These are phyloP conservation scores for Botryotinia convoluta DNA, from an alignment of 2,329 filamentous ascomycete species.

Conservation along the genomic window DNA sequence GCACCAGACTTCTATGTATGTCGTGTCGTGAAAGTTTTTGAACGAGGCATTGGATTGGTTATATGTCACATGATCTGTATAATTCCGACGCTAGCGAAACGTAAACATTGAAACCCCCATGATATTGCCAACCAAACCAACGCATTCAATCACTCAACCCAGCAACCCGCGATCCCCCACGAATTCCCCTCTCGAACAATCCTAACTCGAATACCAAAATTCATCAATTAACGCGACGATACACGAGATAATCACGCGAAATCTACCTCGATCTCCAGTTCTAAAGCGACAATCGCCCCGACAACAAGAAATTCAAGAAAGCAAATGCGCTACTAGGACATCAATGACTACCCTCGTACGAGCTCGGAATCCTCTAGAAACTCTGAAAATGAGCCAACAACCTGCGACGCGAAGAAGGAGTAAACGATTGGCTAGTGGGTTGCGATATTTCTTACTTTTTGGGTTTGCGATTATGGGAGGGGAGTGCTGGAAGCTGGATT, in stretches of 20 bases:
- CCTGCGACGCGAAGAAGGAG: slow-evolving; percentile 56
- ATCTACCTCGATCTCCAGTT: background rate
- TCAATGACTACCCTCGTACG: slow-evolving; percentile 70
- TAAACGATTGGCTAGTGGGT: slow-evolving; percentile 63
- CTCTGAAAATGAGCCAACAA: slow-evolving; percentile 64
- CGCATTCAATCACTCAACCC: slow-evolving; percentile 3
- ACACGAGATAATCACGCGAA: slow-evolving; percentile 23
- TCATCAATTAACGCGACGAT: slow-evolving; percentile 33
- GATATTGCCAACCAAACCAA: background rate
- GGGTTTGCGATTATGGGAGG: slow-evolving; percentile 15
- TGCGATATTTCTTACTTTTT: slow-evolving; percentile 12
- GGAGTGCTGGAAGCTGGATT: background rate
- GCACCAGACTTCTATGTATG: background rate
- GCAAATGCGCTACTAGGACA: slow-evolving; percentile 38
- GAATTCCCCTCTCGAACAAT: background rate
- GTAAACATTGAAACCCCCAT: slow-evolving; percentile 24
- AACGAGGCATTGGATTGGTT: background rate
- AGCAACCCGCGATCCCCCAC: background rate
- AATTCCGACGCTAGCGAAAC: slow-evolving; percentile 7
- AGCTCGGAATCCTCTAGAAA: slow-evolving; percentile 62
- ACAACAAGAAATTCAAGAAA: slow-evolving; percentile 22
- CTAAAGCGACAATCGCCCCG: slow-evolving; percentile 15
- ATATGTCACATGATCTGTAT: slow-evolving; percentile 19
- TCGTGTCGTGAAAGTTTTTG: background rate
- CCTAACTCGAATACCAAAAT: background rate